Evolutionary conservation across 768 basidiomycete genomes (phyloP).

Genomic region (Mycena rosella): DNA sequence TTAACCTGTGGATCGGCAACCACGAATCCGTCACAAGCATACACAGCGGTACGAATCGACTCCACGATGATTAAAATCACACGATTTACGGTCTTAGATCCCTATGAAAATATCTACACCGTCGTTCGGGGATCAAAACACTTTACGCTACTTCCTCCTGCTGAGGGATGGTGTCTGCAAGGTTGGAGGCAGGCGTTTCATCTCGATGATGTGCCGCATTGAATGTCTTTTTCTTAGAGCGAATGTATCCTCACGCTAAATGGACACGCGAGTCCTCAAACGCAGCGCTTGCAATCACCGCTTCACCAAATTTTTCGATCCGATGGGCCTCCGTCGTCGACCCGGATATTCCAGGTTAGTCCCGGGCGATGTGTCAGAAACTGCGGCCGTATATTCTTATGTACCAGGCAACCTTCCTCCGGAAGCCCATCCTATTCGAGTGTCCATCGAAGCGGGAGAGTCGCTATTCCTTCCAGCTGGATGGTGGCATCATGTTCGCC

Average conservation of each 20-base stretch:
- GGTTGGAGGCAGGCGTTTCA: constrained; percentile 68
- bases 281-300: constrained; percentile 45
- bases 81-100: constrained; percentile 60
- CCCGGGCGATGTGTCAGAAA: not conserved
- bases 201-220: not conserved
- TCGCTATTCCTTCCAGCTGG: constrained; percentile 91
- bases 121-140: constrained; percentile 88
- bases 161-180: constrained; percentile 86
- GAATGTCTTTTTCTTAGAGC: constrained; percentile 54
- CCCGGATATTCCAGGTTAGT: constrained; percentile 58
- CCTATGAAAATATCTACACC: constrained; percentile 94
- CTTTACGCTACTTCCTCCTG: constrained; percentile 89
- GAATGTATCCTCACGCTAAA: constrained; percentile 73
- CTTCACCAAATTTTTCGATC: constrained; percentile 56
- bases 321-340: constrained; percentile 88
- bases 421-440: constrained; percentile 72
- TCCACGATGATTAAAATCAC: not conserved
- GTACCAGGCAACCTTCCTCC: constrained; percentile 58
- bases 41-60: constrained; percentile 75
- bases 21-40: constrained; percentile 83
- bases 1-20: constrained; percentile 92
- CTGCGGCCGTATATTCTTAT: constrained; percentile 24
- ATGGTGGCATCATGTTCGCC: constrained; percentile 95
- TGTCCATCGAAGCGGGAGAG: constrained; percentile 79
- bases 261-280: constrained; percentile 63